phyloP scores from a whole-genome alignment of 768 basidiomycete genomes.

The Pisolithus tinctorius region DNA sequence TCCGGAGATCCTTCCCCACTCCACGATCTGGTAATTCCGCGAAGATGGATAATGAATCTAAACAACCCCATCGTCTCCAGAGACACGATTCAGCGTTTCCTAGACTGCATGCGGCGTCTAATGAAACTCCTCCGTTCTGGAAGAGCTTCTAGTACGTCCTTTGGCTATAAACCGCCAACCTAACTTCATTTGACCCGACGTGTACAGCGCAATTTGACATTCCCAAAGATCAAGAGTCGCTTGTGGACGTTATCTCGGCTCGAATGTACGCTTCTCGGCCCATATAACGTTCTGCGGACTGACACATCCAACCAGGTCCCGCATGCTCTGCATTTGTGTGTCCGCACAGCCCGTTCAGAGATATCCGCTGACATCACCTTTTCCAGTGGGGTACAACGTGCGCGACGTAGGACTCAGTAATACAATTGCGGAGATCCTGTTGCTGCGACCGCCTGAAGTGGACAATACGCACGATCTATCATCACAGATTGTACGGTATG shows the following conservation, averaged over 20 bases:
- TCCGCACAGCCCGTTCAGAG: background rate
- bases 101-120: background rate
- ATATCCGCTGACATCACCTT: background rate
- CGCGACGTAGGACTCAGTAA: background rate
- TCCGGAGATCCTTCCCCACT: background rate
- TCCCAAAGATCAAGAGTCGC: background rate
- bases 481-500: background rate
- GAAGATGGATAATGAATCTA: constrained; percentile 38
- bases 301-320: background rate
- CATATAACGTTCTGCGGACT: background rate
- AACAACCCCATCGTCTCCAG: constrained; percentile 11
- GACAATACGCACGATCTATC: background rate
- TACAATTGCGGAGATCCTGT: background rate
- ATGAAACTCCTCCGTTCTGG: background rate
- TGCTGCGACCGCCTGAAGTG: background rate
- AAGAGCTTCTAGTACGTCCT: background rate
- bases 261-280: background rate
- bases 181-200: background rate
- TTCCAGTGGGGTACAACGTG: background rate
- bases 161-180: background rate
- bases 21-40: constrained; percentile 49
- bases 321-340: constrained; percentile 1
- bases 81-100: background rate
- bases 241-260: background rate
- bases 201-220: background rate